A percentile compares a stretch with the other conserved stretches of the same genome.
phyloP scores from a whole-genome alignment of 192 early-diverging fungal species.

The Physocladia obscura region DNA sequence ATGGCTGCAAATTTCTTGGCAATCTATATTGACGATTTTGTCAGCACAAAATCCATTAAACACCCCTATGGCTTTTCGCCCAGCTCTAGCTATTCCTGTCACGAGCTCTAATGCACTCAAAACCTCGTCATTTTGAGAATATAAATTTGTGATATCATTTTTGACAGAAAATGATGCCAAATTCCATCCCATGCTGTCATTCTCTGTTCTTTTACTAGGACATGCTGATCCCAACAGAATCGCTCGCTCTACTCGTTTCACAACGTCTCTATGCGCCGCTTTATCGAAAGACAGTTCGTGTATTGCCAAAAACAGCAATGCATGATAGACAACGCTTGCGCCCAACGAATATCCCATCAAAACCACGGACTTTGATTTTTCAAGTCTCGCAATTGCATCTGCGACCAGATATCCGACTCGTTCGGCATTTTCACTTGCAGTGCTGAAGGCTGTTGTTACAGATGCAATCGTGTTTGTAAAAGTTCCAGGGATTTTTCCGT shows the following conservation, averaged over 20 bases:
- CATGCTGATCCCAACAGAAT: conserved; percentile 23
- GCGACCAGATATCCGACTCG: conserved; percentile 15
- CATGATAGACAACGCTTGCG: conserved; percentile 8
- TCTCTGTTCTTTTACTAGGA: not conserved
- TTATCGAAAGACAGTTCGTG: too few species aligned
- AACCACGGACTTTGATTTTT: not conserved
- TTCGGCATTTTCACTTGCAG: not conserved
- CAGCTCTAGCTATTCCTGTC: not conserved
- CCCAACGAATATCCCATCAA: conserved; percentile 32
- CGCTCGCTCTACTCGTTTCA: not conserved
- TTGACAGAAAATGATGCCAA: conserved; percentile 1
- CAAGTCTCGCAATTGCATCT: conserved; percentile 22
- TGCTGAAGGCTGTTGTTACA: not conserved
- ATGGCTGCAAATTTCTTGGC: conserved; percentile 26
- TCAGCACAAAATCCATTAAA: not conserved
- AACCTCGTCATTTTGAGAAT: conserved; percentile 16
- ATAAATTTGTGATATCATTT: conserved; percentile 7
- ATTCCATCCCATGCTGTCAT: not conserved
- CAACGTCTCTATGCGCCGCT: not conserved
- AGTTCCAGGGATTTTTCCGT: not conserved
- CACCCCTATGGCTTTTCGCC: not conserved
- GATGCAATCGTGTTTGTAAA: not conserved
- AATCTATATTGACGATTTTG: conserved; percentile 22
- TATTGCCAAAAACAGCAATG: not conserved
- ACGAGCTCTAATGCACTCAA: conserved; percentile 12